Evolutionary conservation across 2,329 filamentous ascomycete genomes (phyloP).

Genomic region (Pyricularia grisea): DNA sequence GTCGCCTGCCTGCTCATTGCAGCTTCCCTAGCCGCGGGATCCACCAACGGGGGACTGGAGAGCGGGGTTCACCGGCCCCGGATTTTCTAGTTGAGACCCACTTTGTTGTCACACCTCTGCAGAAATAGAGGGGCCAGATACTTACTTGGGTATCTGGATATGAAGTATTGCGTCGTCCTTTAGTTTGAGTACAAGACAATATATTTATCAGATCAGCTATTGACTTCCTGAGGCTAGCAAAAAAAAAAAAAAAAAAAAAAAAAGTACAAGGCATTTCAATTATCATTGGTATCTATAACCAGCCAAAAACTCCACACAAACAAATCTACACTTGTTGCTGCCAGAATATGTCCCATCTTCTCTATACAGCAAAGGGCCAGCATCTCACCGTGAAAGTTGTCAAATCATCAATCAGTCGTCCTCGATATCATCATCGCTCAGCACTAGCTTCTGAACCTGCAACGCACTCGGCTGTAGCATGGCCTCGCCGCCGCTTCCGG

Average conservation of each 20-base stretch:
- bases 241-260: not conserved
- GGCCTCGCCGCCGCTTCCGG: conserved; percentile 13
- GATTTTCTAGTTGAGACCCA: not conserved
- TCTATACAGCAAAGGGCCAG: not conserved
- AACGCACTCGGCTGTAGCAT: conserved; percentile 23
- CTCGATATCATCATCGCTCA: conserved; percentile 81
- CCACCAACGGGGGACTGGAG: not conserved
- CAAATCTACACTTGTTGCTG: not conserved
- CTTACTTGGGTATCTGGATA: not conserved
- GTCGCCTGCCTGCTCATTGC: not conserved
- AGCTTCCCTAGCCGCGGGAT: not conserved
- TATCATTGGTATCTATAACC: not conserved
- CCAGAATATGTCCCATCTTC: not conserved
- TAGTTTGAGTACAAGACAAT: too few species aligned
- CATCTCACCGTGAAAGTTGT: too few species aligned
- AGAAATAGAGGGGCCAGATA: not conserved
- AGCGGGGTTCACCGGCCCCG: not conserved
- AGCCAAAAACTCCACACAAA: not conserved
- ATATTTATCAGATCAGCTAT: not conserved
- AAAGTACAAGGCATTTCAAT: not conserved
- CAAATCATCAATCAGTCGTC: conserved; percentile 32
- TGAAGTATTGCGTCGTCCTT: too few species aligned
- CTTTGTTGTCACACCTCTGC: not conserved
- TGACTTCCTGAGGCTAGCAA: not conserved
- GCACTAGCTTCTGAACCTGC: conserved; percentile 55